phyloP scores from a whole-genome alignment of 495 filamentous ascomycete species.

The Margaritispora aquatica region DNA sequence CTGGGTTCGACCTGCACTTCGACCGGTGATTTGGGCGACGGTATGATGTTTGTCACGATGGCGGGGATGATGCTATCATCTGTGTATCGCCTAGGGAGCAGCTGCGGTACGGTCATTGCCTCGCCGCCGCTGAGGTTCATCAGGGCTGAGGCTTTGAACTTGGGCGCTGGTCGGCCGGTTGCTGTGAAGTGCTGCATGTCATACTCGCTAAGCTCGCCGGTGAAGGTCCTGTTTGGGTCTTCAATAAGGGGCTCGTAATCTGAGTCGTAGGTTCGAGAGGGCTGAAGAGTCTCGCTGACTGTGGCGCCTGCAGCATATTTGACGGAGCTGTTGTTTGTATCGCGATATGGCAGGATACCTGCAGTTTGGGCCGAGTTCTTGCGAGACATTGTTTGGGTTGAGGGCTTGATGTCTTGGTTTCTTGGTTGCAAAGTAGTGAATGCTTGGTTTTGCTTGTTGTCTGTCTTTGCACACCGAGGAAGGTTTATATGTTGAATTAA shows the following conservation, averaged over 20 bases:
- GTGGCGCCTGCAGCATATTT: background rate
- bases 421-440: background rate
- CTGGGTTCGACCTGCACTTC: background rate
- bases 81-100: constrained; percentile 14
- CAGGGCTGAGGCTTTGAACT: constrained; percentile 1
- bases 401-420: background rate
- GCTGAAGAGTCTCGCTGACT: background rate
- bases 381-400: background rate
- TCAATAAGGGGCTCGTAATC: constrained; percentile 17
- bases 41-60: constrained; percentile 14
- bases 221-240: background rate
- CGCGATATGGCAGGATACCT: constrained; percentile 4
- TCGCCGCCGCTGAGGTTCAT: background rate
- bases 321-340: constrained; percentile 6
- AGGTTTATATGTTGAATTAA: background rate
- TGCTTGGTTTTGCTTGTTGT: background rate
- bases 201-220: background rate
- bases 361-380: background rate
- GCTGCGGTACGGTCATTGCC: constrained; percentile 5
- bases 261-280: constrained; percentile 9
- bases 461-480: background rate
- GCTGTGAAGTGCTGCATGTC: constrained; percentile 12
- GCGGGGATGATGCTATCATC: constrained; percentile 21
- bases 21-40: background rate
- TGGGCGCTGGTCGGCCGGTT: constrained; percentile 10